These are phyloP conservation scores for Strobilomyces confusus DNA, from an alignment of 768 basidiomycete species.

Conservation along the genomic window DNA sequence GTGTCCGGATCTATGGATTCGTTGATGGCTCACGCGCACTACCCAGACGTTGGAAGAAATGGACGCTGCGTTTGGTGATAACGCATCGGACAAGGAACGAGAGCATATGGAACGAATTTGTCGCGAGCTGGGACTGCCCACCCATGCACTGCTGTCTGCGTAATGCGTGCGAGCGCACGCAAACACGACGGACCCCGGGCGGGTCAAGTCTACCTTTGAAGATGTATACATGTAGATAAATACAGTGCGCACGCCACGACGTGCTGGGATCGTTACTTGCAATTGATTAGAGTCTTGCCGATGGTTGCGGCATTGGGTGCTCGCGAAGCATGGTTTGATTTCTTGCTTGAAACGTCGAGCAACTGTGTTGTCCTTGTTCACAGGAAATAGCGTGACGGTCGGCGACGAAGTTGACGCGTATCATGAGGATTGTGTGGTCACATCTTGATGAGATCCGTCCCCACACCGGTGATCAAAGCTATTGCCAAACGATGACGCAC, in stretches of 20 bases:
- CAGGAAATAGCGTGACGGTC: neutral
- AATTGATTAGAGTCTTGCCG: neutral
- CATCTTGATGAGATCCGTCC: neutral
- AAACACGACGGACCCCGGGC: neutral
- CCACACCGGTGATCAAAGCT: neutral
- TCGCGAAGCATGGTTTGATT: neutral
- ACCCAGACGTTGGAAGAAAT: slow-evolving; percentile 33
- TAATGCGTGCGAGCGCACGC: neutral
- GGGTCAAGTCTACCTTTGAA: neutral
- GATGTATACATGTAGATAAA: neutral
- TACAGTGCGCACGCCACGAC: neutral
- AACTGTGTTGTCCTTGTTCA: neutral
- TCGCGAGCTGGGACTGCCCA: slow-evolving; percentile 27
- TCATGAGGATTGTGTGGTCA: neutral
- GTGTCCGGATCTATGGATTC: too few relatives aligned
- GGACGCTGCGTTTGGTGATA: slow-evolving; percentile 31
- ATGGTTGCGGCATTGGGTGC: neutral
- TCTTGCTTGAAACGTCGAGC: neutral
- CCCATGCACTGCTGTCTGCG: slow-evolving; percentile 19
- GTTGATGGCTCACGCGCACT: neutral
- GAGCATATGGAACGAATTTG: slow-evolving; percentile 27
- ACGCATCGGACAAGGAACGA: slow-evolving; percentile 23
- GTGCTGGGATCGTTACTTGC: neutral
- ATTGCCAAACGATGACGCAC: neutral
- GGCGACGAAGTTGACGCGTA: neutral